Evolutionary conservation across 768 basidiomycete genomes (phyloP), one percentile per base, ranked within the genome.

Genomic region (Fistulinella prunicolor): DNA sequence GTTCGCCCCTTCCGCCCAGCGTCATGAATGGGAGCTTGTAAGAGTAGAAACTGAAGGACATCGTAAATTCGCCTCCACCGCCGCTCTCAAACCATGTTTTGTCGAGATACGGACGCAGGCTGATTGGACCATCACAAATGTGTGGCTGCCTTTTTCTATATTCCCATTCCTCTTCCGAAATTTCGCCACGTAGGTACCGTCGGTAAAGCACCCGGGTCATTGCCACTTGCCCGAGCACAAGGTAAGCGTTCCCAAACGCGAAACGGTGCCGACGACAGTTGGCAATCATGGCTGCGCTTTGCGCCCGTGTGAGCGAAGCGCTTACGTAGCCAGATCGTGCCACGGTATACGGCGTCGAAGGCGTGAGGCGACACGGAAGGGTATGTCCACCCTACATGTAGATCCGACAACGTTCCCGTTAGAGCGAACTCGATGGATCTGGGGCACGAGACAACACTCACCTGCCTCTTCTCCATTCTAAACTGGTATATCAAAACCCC

Each of bases 371-470:
- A 38, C 75, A 68, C 2, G 81, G 80, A 9, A 83, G 66, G 0
- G 77, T 76, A 40, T 83, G 81, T 3, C 81, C 81, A 3, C 81
- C 82, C 81, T 83, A 56, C 8, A 34, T 36, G 6, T 4, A 19
- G 4, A 36, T 36, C 13, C 30, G 13, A 7, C 30, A 32, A 9
- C 13, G 30, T 32, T 32, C 7, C 13, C 30, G 4, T 8, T 14
- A 14, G 13, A 14, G 13, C 30, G 30, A 8, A 12, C 26, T 28
- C 26, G 13, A 12, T 9, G 4, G 7, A 4, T 14, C n/a, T n/a
- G n/a, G n/a, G n/a, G n/a, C n/a, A n/a, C n/a, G n/a, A n/a, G n/a
- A n/a, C 20, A 32, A 22, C 26, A 19, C 35, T 39, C 50, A 79
- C 81, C 55, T 59, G 64, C 16, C 66, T 55, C 39, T 65, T 75